phyloP scores from a whole-genome alignment of 169 alveolate species.

The Babesia bovis region DNA sequence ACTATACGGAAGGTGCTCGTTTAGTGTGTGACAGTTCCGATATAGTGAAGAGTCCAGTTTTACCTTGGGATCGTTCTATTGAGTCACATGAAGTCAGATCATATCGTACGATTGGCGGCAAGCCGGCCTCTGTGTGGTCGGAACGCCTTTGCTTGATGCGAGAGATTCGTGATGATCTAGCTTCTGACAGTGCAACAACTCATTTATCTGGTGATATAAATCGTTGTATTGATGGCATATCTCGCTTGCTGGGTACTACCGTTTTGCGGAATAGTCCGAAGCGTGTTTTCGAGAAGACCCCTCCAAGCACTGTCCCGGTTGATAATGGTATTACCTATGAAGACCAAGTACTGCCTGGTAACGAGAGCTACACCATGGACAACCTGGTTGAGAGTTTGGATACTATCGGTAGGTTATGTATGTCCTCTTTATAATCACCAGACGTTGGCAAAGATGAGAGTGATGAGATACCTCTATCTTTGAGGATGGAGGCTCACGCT shows the following conservation, averaged over 20 bases:
- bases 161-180: background rate
- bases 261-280: background rate
- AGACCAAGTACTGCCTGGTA: slow-evolving; percentile 22
- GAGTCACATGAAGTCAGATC: background rate
- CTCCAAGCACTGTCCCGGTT: background rate
- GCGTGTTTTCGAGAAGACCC: background rate
- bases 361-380: slow-evolving; percentile 16
- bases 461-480: slow-evolving; percentile 18
- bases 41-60: background rate
- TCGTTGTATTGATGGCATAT: slow-evolving; percentile 12
- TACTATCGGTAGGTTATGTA: slow-evolving; percentile 3
- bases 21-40: background rate
- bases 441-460: slow-evolving; percentile 1
- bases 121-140: slow-evolving; percentile 3
- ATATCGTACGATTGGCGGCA: background rate
- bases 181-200: background rate
- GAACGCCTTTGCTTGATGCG: slow-evolving; percentile 3
- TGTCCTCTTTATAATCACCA: background rate
- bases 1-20: background rate
- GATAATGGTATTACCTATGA: background rate
- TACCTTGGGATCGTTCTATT: background rate
- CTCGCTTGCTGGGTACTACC: background rate
- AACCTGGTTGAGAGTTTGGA: slow-evolving; percentile 2
- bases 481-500: slow-evolving; percentile 12
- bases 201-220: slow-evolving; percentile 1